phyloP scores from a whole-genome alignment of 768 basidiomycete genomes.

The Termitomyces sp. region DNA sequence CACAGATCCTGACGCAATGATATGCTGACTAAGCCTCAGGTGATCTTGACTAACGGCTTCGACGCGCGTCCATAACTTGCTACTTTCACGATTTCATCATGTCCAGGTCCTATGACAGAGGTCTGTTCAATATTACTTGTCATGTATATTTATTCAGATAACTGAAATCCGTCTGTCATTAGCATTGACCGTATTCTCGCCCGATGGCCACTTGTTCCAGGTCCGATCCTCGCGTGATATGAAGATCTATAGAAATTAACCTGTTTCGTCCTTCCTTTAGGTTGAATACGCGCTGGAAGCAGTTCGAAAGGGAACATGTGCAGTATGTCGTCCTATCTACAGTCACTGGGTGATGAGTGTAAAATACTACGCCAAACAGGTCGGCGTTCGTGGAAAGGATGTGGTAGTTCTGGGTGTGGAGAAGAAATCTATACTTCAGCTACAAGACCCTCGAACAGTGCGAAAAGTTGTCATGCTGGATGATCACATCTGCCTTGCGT shows the following conservation, averaged over 20 bases:
- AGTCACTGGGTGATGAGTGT: slow-evolving; percentile 8
- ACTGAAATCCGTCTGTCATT: not conserved
- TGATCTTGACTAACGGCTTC: not conserved
- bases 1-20: no score
- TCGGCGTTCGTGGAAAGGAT: slow-evolving; percentile 92
- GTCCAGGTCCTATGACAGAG: slow-evolving; percentile 98
- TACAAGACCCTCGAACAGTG: slow-evolving; percentile 97
- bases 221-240: slow-evolving; percentile 37
- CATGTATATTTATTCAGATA: not conserved
- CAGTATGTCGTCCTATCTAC: slow-evolving; percentile 50
- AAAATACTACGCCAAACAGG: slow-evolving; percentile 43
- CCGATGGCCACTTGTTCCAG: slow-evolving; percentile 98
- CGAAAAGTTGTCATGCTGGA: slow-evolving; percentile 98
- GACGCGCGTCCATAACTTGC: slow-evolving; percentile 47
- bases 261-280: slow-evolving; percentile 42
- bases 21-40: slow-evolving; percentile 10
- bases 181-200: slow-evolving; percentile 98
- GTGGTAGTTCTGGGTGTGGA: slow-evolving; percentile 97
- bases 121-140: slow-evolving; percentile 36
- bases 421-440: slow-evolving; percentile 96
- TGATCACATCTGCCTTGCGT: slow-evolving; percentile 95
- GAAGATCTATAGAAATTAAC: slow-evolving; percentile 14
- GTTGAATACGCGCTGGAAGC: slow-evolving; percentile 99
- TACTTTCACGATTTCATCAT: slow-evolving; percentile 38
- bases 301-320: slow-evolving; percentile 95